Evolutionary conservation across 805 yeast species (phyloP).

Genomic region (Kodamaea jinghongensis): DNA sequence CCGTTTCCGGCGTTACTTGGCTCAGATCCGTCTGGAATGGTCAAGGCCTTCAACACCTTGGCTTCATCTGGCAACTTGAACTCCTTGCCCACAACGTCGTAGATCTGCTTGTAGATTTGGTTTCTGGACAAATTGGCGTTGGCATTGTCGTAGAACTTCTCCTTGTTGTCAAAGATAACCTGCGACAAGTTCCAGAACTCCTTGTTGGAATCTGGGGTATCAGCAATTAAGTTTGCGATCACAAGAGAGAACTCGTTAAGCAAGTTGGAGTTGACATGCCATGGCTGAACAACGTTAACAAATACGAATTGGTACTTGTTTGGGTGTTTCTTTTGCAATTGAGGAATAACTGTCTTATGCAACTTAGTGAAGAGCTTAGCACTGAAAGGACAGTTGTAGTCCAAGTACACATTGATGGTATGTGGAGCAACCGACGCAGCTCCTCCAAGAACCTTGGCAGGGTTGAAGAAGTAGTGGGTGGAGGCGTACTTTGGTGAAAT

Average conservation of each 20-base stretch:
- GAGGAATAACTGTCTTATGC: conserved; percentile 51
- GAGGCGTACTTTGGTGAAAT: conserved; percentile 42
- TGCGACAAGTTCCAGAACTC: conserved; percentile 49
- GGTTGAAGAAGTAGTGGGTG: conserved; percentile 32
- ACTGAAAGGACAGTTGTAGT: conserved; percentile 76
- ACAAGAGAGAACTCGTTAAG: conserved; percentile 72
- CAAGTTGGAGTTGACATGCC: conserved; percentile 76
- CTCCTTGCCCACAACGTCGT: conserved; percentile 32
- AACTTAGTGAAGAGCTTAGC: conserved; percentile 61
- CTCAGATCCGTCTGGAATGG: conserved; percentile 24
- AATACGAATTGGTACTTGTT: conserved; percentile 58
- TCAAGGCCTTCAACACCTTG: conserved; percentile 37
- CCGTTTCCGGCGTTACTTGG: conserved; percentile 54
- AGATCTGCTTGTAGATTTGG: conserved; percentile 51
- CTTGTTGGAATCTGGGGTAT: conserved; percentile 21
- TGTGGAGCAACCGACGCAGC: conserved; percentile 25
- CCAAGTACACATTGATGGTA: conserved; percentile 63
- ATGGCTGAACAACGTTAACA: conserved; percentile 80
- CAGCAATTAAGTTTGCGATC: conserved; percentile 60
- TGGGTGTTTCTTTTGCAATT: conserved; percentile 43
- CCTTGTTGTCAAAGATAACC: conserved; percentile 54
- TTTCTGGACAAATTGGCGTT: conserved; percentile 52
- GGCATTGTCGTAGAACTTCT: conserved; percentile 59
- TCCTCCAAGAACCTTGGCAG: conserved; percentile 9
- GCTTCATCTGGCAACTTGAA: conserved; percentile 28